These are phyloP conservation scores for Apiotrichum gracile DNA, from an alignment of 1,284 basidiomycete species.

Conservation along the genomic window DNA sequence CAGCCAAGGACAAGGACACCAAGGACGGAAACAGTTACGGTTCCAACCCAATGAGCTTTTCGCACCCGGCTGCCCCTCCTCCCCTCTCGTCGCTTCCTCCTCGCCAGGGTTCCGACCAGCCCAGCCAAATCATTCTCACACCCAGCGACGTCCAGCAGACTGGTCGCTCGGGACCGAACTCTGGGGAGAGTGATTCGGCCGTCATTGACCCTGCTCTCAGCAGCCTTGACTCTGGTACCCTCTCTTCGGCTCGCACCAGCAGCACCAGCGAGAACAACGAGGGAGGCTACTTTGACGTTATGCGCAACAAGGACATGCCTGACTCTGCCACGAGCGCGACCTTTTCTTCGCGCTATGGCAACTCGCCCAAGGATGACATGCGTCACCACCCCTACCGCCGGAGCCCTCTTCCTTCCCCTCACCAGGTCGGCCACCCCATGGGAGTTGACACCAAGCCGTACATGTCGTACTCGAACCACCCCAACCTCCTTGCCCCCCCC, in stretches of 20 bases:
- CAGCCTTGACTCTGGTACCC: slow-evolving; percentile 2
- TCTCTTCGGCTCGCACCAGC: slow-evolving; percentile 1
- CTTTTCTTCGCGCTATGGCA: slow-evolving; percentile 25
- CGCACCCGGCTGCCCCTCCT: slow-evolving; percentile 33
- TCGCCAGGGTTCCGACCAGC: slow-evolving; percentile 29
- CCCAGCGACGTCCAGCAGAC: slow-evolving; percentile 30
- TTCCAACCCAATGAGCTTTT: slow-evolving; percentile 19
- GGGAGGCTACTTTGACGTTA: slow-evolving; percentile 15
- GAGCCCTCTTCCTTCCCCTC: slow-evolving; percentile 19
- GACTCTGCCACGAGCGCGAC: slow-evolving; percentile 23
- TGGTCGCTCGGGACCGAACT: background rate
- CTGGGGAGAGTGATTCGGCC: slow-evolving; percentile 4
- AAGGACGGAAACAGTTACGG: slow-evolving; percentile 5
- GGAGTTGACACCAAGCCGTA: slow-evolving; percentile 34
- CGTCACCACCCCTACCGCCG: slow-evolving; percentile 33
- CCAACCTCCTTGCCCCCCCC: slow-evolving; percentile 5
- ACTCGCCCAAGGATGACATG: slow-evolving; percentile 19
- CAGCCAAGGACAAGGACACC: background rate
- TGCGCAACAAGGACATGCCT: slow-evolving; percentile 11
- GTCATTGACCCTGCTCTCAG: slow-evolving; percentile 19
- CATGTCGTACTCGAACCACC: slow-evolving; percentile 26
- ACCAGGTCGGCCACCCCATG: slow-evolving; percentile 11
- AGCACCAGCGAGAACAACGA: background rate
- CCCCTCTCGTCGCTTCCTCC: slow-evolving; percentile 29
- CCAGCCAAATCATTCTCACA: slow-evolving; percentile 37